Conservation (phyloP, 371 early-diverging fungal genomes). For the Mucor circinelloides region DNA sequence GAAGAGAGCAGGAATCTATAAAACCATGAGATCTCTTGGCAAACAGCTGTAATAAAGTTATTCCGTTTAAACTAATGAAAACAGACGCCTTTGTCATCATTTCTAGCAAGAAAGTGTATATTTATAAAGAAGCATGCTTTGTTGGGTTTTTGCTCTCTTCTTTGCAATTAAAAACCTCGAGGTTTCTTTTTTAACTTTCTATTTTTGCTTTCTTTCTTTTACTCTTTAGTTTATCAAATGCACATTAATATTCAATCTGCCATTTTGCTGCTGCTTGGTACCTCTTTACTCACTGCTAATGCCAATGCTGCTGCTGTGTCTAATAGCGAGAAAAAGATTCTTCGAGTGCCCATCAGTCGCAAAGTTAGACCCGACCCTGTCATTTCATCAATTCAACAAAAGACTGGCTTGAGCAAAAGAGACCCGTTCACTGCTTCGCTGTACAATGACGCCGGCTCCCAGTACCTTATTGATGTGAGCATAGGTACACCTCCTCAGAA, state of each 20-base stretch:
- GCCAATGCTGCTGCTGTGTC: background rate
- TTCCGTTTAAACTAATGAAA: background rate
- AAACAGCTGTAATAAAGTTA: background rate
- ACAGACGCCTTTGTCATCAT: background rate
- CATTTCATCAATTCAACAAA: conserved; percentile 15
- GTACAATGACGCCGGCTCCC: conserved; percentile 42
- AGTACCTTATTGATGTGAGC: conserved; percentile 38
- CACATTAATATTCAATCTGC: conserved; percentile 12
- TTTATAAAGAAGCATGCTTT: background rate
- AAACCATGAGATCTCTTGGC: background rate
- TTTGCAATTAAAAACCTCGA: background rate
- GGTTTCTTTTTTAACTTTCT: background rate
- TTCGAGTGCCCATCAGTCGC: conserved; percentile 18
- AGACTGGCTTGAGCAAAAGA: conserved; percentile 8
- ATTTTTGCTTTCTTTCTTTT: conserved; percentile 4
- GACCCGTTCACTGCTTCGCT: conserved; percentile 23
- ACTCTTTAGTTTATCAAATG: background rate
- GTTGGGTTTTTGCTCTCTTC: background rate
- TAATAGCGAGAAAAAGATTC: background rate
- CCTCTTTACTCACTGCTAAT: background rate
- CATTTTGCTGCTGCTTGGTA: background rate
- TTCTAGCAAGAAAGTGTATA: background rate
- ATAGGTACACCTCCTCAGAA: conserved; percentile 46
- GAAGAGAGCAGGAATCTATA: background rate
- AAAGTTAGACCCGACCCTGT: conserved; percentile 13